phyloP scores from a whole-genome alignment of 257 asterid genomes.

The Nicotiana benthamiana region DNA sequence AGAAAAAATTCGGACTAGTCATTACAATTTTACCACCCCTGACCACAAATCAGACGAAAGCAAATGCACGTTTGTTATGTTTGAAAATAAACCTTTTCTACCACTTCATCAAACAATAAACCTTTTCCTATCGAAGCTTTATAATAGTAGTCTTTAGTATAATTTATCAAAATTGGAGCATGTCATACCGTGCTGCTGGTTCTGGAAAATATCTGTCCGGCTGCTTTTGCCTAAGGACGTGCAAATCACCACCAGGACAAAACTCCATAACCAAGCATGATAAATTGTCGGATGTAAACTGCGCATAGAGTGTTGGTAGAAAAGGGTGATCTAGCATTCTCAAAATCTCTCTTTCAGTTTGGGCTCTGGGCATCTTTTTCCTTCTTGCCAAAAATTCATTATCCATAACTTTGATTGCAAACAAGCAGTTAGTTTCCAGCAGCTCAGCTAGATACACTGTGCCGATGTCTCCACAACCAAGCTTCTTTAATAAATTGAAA shows the following conservation, averaged over 20 bases:
- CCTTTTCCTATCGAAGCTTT: not conserved
- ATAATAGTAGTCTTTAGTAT: not conserved
- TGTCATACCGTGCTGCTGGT: slow-evolving; percentile 74
- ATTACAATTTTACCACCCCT: not conserved
- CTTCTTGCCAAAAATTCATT: slow-evolving; percentile 68
- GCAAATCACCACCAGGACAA: slow-evolving; percentile 95
- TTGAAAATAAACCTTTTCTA: not conserved
- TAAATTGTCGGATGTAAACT: slow-evolving; percentile 70
- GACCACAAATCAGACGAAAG: not conserved
- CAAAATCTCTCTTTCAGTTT: slow-evolving; percentile 87
- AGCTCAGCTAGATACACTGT: slow-evolving; percentile 82
- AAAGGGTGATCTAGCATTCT: slow-evolving; percentile 92
- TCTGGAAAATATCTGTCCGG: slow-evolving; percentile 69
- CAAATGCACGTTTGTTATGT: not conserved
- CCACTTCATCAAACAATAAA: too few species aligned
- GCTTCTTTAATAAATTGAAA: slow-evolving; percentile 65
- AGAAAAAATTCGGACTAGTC: not conserved
- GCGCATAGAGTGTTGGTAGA: slow-evolving; percentile 83
- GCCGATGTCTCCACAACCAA: slow-evolving; percentile 90
- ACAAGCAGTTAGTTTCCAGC: slow-evolving; percentile 49
- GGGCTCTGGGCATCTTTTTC: slow-evolving; percentile 76
- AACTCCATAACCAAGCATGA: slow-evolving; percentile 93
- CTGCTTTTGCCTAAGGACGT: slow-evolving; percentile 85
- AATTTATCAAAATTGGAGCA: not conserved
- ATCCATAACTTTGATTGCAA: slow-evolving; percentile 94